Percentiles rank a stretch among this genome's conserved stretches.
Evolutionary conservation across 345 rosid species (phyloP).

Genomic region (Aquilaria malaccensis): DNA sequence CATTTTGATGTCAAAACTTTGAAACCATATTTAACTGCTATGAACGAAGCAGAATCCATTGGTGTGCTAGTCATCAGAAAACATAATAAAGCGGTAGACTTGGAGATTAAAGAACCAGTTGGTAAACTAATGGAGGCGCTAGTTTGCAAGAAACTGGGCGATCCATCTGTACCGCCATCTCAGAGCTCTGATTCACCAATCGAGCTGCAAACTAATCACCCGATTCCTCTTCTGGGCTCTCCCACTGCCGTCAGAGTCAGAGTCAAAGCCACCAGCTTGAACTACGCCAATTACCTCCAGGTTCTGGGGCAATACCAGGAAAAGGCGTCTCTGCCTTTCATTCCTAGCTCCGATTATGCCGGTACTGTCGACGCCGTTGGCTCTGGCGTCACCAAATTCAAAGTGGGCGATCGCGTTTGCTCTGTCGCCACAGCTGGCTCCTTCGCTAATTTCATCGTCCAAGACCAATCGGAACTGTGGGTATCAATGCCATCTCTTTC

Average conservation of each 20-base stretch:
- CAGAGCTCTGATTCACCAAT: conserved; percentile 38
- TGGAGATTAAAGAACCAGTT: too few relatives aligned
- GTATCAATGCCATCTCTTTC: conserved; percentile 2
- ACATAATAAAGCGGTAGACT: too few relatives aligned
- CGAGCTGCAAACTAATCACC: conserved; percentile 29
- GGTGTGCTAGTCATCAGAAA: too few relatives aligned
- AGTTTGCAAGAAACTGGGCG: conserved; percentile 67
- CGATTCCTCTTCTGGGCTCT: conserved; percentile 53
- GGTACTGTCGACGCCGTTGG: conserved; percentile 70
- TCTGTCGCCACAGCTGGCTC: conserved; percentile 57
- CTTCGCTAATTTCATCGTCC: conserved; percentile 78
- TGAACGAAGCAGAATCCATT: too few relatives aligned
- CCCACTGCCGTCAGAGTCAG: conserved; percentile 65
- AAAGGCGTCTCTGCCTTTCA: conserved; percentile 74
- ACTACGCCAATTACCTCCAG: conserved; percentile 90
- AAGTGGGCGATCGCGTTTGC: conserved; percentile 78
- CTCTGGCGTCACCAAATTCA: conserved; percentile 48
- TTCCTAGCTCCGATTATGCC: conserved; percentile 90
- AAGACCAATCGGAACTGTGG: conserved; percentile 60
- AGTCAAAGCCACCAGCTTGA: conserved; percentile 91
- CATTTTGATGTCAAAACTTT: too few relatives aligned
- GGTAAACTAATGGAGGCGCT: conserved; percentile 62
- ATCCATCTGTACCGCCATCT: conserved; percentile 36
- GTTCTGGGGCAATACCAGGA: conserved; percentile 84
- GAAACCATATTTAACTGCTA: too few relatives aligned